Percentiles rank a stretch among this genome's conserved stretches.
Conservation (phyloP, 495 filamentous ascomycete species). For the Talaromyces nanjingensis region DNA sequence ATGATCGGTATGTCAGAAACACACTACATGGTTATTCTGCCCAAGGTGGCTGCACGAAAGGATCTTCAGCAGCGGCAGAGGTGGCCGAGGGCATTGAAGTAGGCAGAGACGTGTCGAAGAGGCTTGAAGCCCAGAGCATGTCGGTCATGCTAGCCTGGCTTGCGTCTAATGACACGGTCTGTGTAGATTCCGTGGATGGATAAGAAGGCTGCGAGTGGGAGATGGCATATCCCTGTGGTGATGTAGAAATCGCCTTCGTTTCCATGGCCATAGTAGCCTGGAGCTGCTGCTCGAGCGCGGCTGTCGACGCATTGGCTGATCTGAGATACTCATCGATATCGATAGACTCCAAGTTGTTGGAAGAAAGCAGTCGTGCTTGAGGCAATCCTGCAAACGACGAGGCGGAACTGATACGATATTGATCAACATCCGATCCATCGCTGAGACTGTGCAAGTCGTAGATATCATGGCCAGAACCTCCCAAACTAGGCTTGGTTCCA, state of each 20-base stretch:
- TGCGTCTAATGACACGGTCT: slow-evolving; percentile 5
- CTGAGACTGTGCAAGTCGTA: slow-evolving; percentile 44
- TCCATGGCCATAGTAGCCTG: slow-evolving; percentile 38
- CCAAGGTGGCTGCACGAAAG: slow-evolving; percentile 31
- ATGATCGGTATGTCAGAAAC: slow-evolving; percentile 13
- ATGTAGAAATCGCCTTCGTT: slow-evolving; percentile 26
- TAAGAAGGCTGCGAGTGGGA: slow-evolving; percentile 21
- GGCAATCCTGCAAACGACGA: slow-evolving; percentile 48
- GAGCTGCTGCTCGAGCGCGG: slow-evolving; percentile 39
- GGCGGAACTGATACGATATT: slow-evolving; percentile 45
- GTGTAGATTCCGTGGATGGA: slow-evolving; percentile 18
- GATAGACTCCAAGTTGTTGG: slow-evolving; percentile 48
- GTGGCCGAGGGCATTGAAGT: slow-evolving; percentile 16
- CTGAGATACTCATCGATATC: slow-evolving; percentile 60
- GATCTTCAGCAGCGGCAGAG: slow-evolving; percentile 21
- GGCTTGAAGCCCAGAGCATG: slow-evolving; percentile 29
- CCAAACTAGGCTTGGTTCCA: slow-evolving; percentile 33
- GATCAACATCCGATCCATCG: slow-evolving; percentile 48
- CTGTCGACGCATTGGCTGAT: slow-evolving; percentile 40
- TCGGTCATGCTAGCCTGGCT: slow-evolving; percentile 12
- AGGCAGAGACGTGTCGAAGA: slow-evolving; percentile 27
- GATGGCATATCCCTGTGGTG: slow-evolving; percentile 29
- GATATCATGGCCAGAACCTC: slow-evolving; percentile 24
- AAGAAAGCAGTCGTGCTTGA: slow-evolving; percentile 43
- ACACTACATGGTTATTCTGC: slow-evolving; percentile 22